Evolutionary conservation across 768 basidiomycete genomes (phyloP).

Genomic region (Agrocybe pediades): DNA sequence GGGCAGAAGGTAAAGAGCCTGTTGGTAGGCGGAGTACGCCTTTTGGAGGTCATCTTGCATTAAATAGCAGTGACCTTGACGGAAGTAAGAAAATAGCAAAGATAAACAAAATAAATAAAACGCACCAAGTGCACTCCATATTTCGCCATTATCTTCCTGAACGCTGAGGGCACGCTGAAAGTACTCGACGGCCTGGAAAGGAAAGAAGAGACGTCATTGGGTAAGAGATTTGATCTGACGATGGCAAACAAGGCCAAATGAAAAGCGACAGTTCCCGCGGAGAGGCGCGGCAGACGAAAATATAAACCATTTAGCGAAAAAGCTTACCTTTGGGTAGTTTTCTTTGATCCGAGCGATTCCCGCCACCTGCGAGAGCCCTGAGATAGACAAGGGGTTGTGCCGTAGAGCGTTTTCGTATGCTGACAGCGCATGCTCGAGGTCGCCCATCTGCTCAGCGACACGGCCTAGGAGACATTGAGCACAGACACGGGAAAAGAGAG

Average conservation of each 20-base stretch:
- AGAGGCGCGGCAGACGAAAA: constrained; percentile 24
- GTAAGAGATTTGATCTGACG: constrained; percentile 32
- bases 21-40: constrained; percentile 98
- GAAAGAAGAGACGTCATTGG: constrained; percentile 41
- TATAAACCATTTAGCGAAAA: constrained; percentile 26
- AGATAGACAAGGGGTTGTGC: constrained; percentile 90
- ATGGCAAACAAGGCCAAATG: constrained; percentile 29
- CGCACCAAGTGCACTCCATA: constrained; percentile 93
- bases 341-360: constrained; percentile 97
- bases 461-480: constrained; percentile 57
- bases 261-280: constrained; percentile 38
- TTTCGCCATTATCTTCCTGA: constrained; percentile 96
- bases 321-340: constrained; percentile 89
- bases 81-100: constrained; percentile 11
- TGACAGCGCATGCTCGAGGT: constrained; percentile 88
- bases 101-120: constrained; percentile 18
- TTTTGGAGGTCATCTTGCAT: constrained; percentile 99
- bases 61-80: constrained; percentile 89
- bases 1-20: constrained; percentile 92
- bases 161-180: constrained; percentile 91
- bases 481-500: constrained; percentile 7
- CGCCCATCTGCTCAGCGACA: constrained; percentile 94
- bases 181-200: constrained; percentile 87
- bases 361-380: constrained; percentile 91
- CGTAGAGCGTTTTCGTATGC: constrained; percentile 96